Conservation (phyloP, 1,284 basidiomycete genomes). For the Phellinidium pouzarii region DNA sequence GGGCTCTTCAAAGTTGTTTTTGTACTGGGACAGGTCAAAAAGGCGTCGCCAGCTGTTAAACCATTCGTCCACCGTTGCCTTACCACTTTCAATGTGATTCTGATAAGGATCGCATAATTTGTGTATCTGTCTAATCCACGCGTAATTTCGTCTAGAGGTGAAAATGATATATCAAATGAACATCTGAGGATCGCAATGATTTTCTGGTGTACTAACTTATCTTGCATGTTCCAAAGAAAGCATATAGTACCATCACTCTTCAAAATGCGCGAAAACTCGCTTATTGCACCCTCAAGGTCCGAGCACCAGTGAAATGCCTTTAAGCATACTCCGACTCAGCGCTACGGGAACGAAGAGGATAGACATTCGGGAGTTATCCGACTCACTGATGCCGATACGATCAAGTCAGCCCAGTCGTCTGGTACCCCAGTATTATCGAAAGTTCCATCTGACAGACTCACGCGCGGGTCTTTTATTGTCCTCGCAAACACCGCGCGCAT, state of each 20-base stretch:
- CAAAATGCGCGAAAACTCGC: slow-evolving; percentile 64
- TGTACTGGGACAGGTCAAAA: background rate
- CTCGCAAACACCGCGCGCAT: slow-evolving; percentile 59
- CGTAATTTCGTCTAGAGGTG: background rate
- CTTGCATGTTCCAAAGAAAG: slow-evolving; percentile 57
- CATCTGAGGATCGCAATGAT: background rate
- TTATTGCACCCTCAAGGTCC: slow-evolving; percentile 54
- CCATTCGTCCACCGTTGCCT: no score
- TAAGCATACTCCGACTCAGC: slow-evolving; percentile 8
- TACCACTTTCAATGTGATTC: background rate
- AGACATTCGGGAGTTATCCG: background rate
- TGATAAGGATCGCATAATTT: background rate
- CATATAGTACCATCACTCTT: slow-evolving; percentile 57
- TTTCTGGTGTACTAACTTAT: background rate
- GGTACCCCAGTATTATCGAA: slow-evolving; percentile 56
- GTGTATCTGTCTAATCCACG: background rate
- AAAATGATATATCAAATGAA: background rate
- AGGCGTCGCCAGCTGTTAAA: background rate
- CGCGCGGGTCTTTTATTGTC: slow-evolving; percentile 43
- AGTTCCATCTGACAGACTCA: slow-evolving; percentile 49
- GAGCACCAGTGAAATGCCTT: slow-evolving; percentile 82
- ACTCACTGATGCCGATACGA: slow-evolving; percentile 67
- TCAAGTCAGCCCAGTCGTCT: slow-evolving; percentile 64
- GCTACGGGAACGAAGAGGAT: background rate
- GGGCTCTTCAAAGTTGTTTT: background rate